Evolutionary conservation across 2,329 filamentous ascomycete genomes (phyloP).

Genomic region (Setomelanomma holmii): DNA sequence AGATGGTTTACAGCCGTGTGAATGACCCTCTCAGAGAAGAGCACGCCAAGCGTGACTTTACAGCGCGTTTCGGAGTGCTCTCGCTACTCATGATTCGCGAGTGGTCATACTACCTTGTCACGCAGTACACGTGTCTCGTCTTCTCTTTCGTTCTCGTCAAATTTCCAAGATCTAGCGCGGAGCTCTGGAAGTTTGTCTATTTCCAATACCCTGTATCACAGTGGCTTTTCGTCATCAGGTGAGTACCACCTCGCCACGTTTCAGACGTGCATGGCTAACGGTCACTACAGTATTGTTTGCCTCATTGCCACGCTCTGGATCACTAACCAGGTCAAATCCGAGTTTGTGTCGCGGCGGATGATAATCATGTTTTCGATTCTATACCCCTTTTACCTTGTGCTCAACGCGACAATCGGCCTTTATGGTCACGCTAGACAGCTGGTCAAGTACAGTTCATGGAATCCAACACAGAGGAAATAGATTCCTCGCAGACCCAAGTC

Average conservation of each 20-base stretch:
- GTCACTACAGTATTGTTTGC: slow-evolving; percentile 40
- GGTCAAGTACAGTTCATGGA: slow-evolving; percentile 52
- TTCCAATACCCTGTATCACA: slow-evolving; percentile 54
- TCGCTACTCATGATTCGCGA: slow-evolving; percentile 54
- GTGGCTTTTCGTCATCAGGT: slow-evolving; percentile 53
- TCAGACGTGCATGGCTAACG: background rate
- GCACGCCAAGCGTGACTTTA: slow-evolving; percentile 36
- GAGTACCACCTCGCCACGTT: slow-evolving; percentile 3
- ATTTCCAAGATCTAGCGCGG: slow-evolving; percentile 49
- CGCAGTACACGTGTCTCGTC: slow-evolving; percentile 54
- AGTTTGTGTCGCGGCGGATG: slow-evolving; percentile 48
- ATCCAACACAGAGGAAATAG: slow-evolving; percentile 48
- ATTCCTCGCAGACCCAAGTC: no score
- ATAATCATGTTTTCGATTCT: slow-evolving; percentile 50
- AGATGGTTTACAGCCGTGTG: slow-evolving; percentile 37
- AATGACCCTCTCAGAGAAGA: slow-evolving; percentile 17
- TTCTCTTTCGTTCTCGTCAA: slow-evolving; percentile 50
- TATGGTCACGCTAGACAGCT: slow-evolving; percentile 53
- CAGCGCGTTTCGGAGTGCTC: slow-evolving; percentile 49
- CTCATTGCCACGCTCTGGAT: slow-evolving; percentile 52
- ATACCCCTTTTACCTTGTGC: slow-evolving; percentile 51
- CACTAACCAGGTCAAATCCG: slow-evolving; percentile 50
- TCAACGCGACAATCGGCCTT: slow-evolving; percentile 51
- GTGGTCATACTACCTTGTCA: slow-evolving; percentile 54
- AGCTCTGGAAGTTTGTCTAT: slow-evolving; percentile 41